Evolutionary conservation across 768 basidiomycete genomes (phyloP).

Genomic region (Suillus bovinus): DNA sequence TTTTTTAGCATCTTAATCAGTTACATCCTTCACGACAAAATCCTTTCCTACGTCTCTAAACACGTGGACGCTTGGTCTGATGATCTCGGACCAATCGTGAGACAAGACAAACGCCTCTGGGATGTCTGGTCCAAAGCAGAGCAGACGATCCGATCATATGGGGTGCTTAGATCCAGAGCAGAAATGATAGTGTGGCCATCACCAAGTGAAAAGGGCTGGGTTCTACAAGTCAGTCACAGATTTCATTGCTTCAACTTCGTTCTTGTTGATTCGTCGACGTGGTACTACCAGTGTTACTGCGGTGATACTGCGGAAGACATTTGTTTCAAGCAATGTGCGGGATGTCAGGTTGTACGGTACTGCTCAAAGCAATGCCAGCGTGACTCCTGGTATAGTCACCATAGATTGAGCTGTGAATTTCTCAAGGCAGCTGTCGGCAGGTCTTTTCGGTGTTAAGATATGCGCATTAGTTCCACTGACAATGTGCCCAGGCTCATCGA

Average conservation of each 20-base stretch:
- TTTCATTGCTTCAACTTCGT: background rate
- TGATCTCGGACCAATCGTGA: background rate
- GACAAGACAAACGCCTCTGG: background rate
- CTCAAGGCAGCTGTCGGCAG: background rate
- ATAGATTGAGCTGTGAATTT: background rate
- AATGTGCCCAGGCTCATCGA: background rate
- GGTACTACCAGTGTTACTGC: background rate
- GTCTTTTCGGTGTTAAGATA: background rate
- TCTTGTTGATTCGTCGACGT: background rate
- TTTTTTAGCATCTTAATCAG: background rate
- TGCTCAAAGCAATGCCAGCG: constrained; percentile 4
- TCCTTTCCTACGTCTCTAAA: background rate
- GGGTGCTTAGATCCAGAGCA: background rate
- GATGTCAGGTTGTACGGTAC: constrained; percentile 3
- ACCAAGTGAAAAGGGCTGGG: background rate
- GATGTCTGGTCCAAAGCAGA: background rate
- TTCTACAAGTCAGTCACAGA: constrained; percentile 1
- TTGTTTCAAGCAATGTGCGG: background rate
- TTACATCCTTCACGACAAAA: background rate
- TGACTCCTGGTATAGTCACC: constrained; percentile 4
- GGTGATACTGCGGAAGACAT: background rate
- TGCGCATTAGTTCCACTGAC: background rate
- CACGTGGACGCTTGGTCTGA: background rate
- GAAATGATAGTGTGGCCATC: background rate
- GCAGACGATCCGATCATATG: background rate